Conservation (phyloP, 225 moss, liverwort and hornwort genomes). For the Marchantia polymorpha region DNA sequence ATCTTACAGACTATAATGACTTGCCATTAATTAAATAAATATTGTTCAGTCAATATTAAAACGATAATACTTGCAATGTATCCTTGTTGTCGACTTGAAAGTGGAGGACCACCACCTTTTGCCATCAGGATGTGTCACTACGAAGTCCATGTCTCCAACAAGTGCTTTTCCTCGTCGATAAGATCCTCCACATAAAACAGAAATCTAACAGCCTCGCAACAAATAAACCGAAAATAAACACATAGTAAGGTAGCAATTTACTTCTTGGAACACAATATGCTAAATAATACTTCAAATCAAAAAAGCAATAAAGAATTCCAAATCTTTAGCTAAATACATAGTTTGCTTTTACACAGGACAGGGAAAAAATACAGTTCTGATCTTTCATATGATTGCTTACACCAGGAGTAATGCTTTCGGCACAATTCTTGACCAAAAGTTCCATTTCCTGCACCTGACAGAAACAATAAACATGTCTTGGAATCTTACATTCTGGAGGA, state of each 20-base stretch:
- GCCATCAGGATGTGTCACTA: constrained; percentile 94
- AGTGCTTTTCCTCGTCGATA: constrained; percentile 83
- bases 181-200: constrained; percentile 84
- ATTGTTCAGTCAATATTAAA: too few species aligned
- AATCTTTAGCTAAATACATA: neutral
- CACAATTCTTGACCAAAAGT: constrained; percentile 26
- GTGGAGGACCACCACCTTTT: constrained; percentile 44
- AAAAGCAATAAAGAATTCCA: neutral
- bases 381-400: constrained; percentile 13
- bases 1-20: too few species aligned
- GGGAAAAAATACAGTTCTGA: neutral
- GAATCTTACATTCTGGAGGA: neutral
- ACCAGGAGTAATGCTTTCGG: constrained; percentile 24
- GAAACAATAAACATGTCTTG: neutral
- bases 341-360: neutral
- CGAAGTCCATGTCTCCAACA: constrained; percentile 83
- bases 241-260: neutral
- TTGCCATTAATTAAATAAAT: too few species aligned
- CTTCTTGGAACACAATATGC: too few species aligned
- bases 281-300: neutral
- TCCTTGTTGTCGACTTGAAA: neutral
- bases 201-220: constrained; percentile 41
- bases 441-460: constrained; percentile 44
- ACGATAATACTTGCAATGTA: too few species aligned
- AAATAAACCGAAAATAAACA: neutral